phyloP scores from a whole-genome alignment of 768 basidiomycete species.

The Lactarius indigo region DNA sequence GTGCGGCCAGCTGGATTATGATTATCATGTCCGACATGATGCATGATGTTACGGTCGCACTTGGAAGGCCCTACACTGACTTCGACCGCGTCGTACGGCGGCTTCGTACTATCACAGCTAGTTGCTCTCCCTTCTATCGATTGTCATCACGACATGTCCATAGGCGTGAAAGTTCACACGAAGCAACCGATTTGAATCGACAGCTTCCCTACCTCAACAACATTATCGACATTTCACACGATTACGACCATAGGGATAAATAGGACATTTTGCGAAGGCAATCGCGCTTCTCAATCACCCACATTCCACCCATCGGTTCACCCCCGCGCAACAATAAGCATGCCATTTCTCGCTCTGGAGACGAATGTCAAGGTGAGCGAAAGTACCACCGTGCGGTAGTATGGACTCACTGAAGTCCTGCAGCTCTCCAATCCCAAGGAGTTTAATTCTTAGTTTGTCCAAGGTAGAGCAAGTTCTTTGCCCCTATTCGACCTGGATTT shows the following conservation, averaged over 20 bases:
- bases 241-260: neutral
- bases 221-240: neutral
- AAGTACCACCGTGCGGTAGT: neutral
- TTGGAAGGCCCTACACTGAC: neutral
- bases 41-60: too few species aligned
- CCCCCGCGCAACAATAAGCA: neutral
- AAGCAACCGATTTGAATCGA: neutral
- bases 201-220: neutral
- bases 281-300: neutral
- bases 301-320: neutral
- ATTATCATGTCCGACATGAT: neutral
- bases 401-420: neutral
- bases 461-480: constrained; percentile 13
- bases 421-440: constrained; percentile 9
- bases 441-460: constrained; percentile 19
- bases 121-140: neutral
- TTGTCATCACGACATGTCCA: neutral
- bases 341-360: constrained; percentile 19
- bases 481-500: neutral
- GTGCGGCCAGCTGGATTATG: neutral
- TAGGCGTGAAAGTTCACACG: neutral
- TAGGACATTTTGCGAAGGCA: neutral
- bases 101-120: neutral
- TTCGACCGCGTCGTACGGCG: too few species aligned
- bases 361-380: constrained; percentile 23